Evolutionary conservation across 225 moss, liverwort and hornwort species (phyloP), one percentile per base, ranked within the genome.

Genomic region (Marchantia polymorpha): DNA sequence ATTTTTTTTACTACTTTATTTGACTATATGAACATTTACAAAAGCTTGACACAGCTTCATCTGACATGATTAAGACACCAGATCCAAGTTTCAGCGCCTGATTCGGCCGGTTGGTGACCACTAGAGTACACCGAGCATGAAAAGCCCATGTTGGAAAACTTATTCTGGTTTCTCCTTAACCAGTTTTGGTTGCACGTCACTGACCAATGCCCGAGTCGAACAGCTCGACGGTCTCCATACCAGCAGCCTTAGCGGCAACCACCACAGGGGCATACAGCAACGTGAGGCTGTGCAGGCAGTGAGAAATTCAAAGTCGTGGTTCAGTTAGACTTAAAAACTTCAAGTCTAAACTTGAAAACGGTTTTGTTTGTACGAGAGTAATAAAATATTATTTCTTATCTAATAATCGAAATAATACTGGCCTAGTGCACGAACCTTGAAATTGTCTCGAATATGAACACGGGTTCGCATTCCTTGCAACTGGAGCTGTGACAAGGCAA

Each of bases 401-500:
- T 39, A 39, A 39, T 25, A 19, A 8, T 9, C 2, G 63, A 68
- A 7, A 12, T 31, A 19, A 11, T 15, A 68, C 23, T 6, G 16
- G 31, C 29, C 2, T 63, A 67, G 29, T 30, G 6, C 20, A 58
- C 56, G 8, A 0, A 75, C 75, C 75, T 75, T 46, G 77, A 77
- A 49, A 46, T 61, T 5, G 77, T 64, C 63, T 77, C 77, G 77
- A 77, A 77, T 39, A 3, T 13, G 77, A 77, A 77, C 2, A 20
- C 23, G 46, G 64, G 61, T 19, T 77, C 77, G 63, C 77, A 77
- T 26, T 77, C 77, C 47, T 77, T 64, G 77, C 77, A 77, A 61
- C 77, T 77, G 63, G 77, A 61, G 77, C 77, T 77, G 77, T 75
- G 14, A 20, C 0, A 8, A 22, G 17, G 1, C 63, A 50, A 63